These are phyloP conservation scores for Kodamaea kaohsiungensis DNA, from an alignment of 805 yeast species.

Conservation along the genomic window DNA sequence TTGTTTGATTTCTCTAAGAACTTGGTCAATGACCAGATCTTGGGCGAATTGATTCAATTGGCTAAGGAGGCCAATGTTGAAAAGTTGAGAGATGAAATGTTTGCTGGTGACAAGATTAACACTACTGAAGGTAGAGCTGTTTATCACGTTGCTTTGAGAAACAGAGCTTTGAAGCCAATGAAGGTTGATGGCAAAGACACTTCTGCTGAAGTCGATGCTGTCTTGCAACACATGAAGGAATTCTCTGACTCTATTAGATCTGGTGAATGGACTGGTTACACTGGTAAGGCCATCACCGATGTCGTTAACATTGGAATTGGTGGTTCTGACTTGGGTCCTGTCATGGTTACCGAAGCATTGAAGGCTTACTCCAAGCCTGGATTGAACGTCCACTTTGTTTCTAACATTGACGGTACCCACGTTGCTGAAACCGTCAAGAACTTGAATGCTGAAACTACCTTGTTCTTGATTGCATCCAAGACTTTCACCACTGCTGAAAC, in stretches of 20 bases:
- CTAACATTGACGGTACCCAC: conserved; percentile 98
- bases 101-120: conserved; percentile 91
- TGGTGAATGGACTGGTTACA: conserved; percentile 95
- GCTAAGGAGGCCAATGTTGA: conserved; percentile 92
- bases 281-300: conserved; percentile 91
- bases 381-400: conserved; percentile 85
- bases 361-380: conserved; percentile 81
- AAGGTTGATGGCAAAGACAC: conserved; percentile 87
- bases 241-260: conserved; percentile 88
- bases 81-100: conserved; percentile 84
- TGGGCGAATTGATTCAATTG: conserved; percentile 64
- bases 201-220: conserved; percentile 87
- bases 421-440: conserved; percentile 84
- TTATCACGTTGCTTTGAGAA: conserved; percentile 94
- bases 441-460: conserved; percentile 86
- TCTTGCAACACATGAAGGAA: conserved; percentile 94
- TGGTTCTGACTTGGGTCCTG: conserved; percentile 98
- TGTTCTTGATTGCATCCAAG: conserved; percentile 91
- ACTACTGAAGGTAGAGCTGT: conserved; percentile 97
- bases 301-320: conserved; percentile 98
- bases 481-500: conserved; percentile 99
- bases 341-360: conserved; percentile 98
- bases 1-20: conserved; percentile 96
- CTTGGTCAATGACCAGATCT: conserved; percentile 82
- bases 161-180: conserved; percentile 84